Conservation (phyloP, 257 asterid genomes). For the Perilla frutescens region DNA sequence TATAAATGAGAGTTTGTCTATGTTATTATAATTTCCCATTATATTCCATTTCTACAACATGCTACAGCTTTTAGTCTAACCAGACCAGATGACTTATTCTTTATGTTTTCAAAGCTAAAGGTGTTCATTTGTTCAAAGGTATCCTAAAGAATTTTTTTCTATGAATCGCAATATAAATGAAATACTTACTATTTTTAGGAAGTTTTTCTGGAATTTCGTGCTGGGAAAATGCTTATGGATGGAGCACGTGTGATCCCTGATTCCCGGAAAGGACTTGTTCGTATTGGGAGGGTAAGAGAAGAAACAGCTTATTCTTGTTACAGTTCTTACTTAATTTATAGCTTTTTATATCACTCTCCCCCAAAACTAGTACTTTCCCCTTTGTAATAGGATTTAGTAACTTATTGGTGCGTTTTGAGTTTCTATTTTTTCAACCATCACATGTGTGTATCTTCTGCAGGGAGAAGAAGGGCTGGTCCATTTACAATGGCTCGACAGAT, state of each 20-base stretch:
- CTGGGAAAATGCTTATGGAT: constrained; percentile 93
- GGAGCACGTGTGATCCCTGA: constrained; percentile 84
- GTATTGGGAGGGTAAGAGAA: constrained; percentile 82
- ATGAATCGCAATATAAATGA: constrained; percentile 18
- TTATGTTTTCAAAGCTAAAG: neutral
- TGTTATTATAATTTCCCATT: neutral
- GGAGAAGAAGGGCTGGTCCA: constrained; percentile 93
- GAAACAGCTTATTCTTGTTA: constrained; percentile 3
- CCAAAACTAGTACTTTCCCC: constrained; percentile 12
- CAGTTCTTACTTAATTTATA: constrained; percentile 7
- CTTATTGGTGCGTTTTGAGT: neutral
- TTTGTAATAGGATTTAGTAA: constrained; percentile 20
- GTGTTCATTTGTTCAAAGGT: constrained; percentile 17
- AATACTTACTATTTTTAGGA: constrained; percentile 51
- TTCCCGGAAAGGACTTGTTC: constrained; percentile 90
- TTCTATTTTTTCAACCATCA: constrained; percentile 12
- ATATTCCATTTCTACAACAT: neutral
- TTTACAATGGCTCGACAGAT: constrained; percentile 90
- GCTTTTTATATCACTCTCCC: neutral
- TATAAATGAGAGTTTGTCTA: neutral
- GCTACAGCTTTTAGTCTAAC: neutral
- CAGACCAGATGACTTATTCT: neutral
- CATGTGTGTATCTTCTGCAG: constrained; percentile 45
- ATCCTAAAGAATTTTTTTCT: neutral
- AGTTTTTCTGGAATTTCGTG: constrained; percentile 79